Base-by-base conservation (phyloP, 768 basidiomycete species). In the Podaxis carcinomalis region DNA sequence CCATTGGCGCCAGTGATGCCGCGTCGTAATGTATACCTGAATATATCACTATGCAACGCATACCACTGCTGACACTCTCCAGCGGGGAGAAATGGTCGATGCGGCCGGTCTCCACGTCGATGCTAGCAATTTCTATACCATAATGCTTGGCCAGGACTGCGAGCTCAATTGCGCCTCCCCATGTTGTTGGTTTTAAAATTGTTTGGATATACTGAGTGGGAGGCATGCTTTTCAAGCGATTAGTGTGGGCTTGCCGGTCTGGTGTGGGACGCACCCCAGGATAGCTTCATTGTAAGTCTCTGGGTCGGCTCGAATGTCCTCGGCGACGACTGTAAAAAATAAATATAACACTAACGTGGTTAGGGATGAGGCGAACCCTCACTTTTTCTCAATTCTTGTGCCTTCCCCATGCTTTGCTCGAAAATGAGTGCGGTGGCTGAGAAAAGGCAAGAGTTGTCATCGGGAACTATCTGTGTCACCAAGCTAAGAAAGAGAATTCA, bases 11-110 rank as follows among this genome's bases (percentile, higher is more conserved):
- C 42, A 95, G 75, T 0, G 91, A 88, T 4, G 89, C 85, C 7
- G 92, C 92, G 72, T 99, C 96, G 73, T 99, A 99, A 72, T 98
- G 95, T 50, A 98, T 97, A 2, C 96, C 96, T 0, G 92, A 93
- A 75, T 98, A 98, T 3, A 98, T 79, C n/a, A 98, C 69, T 13
- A 97, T 72, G 60, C 86, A 88, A 19, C 88, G 80, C 71, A 70
- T 80, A 25, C 70, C 73, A 27, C 62, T 63, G 32, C 67, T 72
- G 62, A 75, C 72, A 10, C 69, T 75, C 11, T 78, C 74, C 27
- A 78, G 76, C 51, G 90, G 83, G 1, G 84, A 77, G 68, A 95
- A 96, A 21, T 81, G 82, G 74, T 98, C 94, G 62, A 94, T 83
- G 16, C 95, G 83, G 0, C 95, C 95, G 0, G 92, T 92, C 72